These are phyloP conservation scores for Penicillium sp. DNA, from an alignment of 2,329 filamentous ascomycete species.

Conservation along the genomic window DNA sequence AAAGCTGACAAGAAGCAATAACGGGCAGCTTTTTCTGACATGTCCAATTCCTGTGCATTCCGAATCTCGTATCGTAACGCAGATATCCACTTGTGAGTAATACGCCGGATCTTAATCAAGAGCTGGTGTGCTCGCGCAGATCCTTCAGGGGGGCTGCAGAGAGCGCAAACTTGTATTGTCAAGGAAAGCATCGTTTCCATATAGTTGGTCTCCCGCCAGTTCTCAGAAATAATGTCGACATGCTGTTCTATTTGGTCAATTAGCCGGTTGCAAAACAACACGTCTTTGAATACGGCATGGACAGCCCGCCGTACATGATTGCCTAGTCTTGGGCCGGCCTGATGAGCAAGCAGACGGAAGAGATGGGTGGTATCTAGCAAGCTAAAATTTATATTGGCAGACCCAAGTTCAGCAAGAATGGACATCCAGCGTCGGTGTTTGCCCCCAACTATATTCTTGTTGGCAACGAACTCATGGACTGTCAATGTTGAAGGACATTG, in stretches of 20 bases:
- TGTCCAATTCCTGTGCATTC: neutral
- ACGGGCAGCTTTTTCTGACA: conserved; percentile 34
- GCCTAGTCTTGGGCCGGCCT: conserved; percentile 50
- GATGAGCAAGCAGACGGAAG: conserved; percentile 50
- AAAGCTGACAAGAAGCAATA: conserved; percentile 56
- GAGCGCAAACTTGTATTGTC: conserved; percentile 36
- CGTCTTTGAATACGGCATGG: conserved; percentile 50
- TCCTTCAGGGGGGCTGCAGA: conserved; percentile 20
- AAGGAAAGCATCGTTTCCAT: conserved; percentile 58
- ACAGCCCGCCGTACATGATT: conserved; percentile 39
- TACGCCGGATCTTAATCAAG: neutral
- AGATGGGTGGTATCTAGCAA: conserved; percentile 48
- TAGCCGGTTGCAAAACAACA: conserved; percentile 47
- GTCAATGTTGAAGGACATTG: conserved; percentile 45
- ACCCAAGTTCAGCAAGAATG: conserved; percentile 49
- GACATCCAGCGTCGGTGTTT: conserved; percentile 44
- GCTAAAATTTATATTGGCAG: conserved; percentile 58
- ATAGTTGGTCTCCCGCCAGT: conserved; percentile 56
- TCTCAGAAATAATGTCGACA: conserved; percentile 47
- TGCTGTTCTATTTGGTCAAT: conserved; percentile 45
- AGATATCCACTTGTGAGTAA: neutral
- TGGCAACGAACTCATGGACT: conserved; percentile 48
- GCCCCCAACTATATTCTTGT: conserved; percentile 43
- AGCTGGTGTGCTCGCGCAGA: conserved; percentile 13
- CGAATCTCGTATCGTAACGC: neutral